These are phyloP conservation scores for Lathyrus tuberosus DNA, from an alignment of 306 rosid genomes.

Conservation along the genomic window DNA sequence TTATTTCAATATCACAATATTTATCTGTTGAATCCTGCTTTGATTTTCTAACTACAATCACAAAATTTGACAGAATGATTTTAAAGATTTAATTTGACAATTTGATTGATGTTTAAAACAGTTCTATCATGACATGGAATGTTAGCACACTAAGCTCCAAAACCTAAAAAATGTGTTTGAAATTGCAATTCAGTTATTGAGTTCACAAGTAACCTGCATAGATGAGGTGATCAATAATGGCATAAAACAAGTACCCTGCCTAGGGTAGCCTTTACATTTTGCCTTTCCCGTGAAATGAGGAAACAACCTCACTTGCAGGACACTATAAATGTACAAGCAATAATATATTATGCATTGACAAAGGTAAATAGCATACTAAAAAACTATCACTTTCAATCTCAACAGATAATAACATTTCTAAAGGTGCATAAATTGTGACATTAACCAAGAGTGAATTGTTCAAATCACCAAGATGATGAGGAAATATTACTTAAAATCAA, in stretches of 20 bases:
- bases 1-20: not conserved
- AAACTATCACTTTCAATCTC: constrained; percentile 16
- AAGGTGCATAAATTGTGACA: constrained; percentile 23
- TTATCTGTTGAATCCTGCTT: not conserved
- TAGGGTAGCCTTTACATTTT: not conserved
- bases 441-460: constrained; percentile 10
- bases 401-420: constrained; percentile 32
- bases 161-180: not conserved
- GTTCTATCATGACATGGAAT: not conserved
- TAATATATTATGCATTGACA: constrained; percentile 1
- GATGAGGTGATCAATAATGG: not conserved
- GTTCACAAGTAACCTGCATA: not conserved
- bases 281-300: constrained; percentile 10
- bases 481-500: constrained; percentile 32
- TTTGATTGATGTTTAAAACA: not conserved
- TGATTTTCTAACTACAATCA: not conserved
- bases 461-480: constrained; percentile 78
- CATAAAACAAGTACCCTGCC: not conserved
- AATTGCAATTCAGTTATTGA: not conserved
- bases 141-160: not conserved
- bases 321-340: constrained; percentile 6
- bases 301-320: not conserved
- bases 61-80: not conserved
- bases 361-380: constrained; percentile 1
- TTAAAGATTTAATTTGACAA: not conserved